Base-by-base conservation (phyloP, 495 filamentous ascomycete genomes). In the Mycothermus thermophilus region DNA sequence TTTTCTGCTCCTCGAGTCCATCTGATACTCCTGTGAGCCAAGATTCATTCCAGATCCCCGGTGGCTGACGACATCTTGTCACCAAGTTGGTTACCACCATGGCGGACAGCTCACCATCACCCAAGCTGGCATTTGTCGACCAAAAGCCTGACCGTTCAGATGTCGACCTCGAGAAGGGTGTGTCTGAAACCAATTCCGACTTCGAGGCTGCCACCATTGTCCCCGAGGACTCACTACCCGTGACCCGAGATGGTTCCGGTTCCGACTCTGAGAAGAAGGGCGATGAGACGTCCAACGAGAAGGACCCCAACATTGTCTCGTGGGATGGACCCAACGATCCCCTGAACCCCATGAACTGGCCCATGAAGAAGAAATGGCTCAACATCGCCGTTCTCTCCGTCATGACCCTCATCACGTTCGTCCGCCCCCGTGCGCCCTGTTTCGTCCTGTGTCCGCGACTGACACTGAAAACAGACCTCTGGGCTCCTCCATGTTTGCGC, bases 271-370 rank as follows among this genome's bases (percentile, higher is more conserved):
- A 16, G 20, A 29, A 27, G 11, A 35, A 40, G 19, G 18, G 23
- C 5, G 40, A 32, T 5, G 22, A 27, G 10, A 9, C 28, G 9
- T 18, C 41, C 4, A 26, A 47, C 4, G 47, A 52, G 11, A 32
- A 44, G 21, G 60, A 60, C 13, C 50, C 57, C 13, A 58, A 63
- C 18, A 40, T 62, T 40, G 39, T 69, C 17, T 41, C 46, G 4
- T 71, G 63, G 62, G 59, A 67, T 32, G 70, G 70, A 0, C 62
- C 63, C 17, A 50, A 74, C 32, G 77, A 81, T 38, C 71, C 62
- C 3, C 59, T 66, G 27, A 77, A 80, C 47, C 77, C 77, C 1
- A 62, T 64, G 54, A 80, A 80, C 54, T 78, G 72, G 60, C 42
- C 67, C 1, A 48, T 52, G 6, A 43, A 45, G 23, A 70, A 67